These are phyloP conservation scores for Gautieria morchelliformis DNA, from an alignment of 768 basidiomycete species.

Conservation along the genomic window DNA sequence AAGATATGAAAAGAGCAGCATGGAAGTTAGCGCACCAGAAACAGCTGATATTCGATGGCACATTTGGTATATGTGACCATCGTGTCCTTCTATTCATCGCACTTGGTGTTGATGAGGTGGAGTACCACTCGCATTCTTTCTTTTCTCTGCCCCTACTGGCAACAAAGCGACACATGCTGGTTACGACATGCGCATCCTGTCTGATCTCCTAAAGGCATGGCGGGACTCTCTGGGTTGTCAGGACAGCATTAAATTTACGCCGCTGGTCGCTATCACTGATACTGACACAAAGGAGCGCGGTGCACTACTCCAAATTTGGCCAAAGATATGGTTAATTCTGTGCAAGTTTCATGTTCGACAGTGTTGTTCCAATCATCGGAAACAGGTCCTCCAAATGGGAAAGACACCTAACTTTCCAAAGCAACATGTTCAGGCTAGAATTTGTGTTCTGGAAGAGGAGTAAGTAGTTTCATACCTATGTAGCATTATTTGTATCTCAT, in stretches of 20 bases:
- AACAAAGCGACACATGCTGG: too few species aligned
- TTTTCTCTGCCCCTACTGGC: not conserved
- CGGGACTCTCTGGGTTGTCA: not conserved
- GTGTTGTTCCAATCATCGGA: too few species aligned
- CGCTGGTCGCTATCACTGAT: not conserved
- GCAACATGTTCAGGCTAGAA: too few species aligned
- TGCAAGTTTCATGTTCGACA: too few species aligned
- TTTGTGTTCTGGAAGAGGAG: too few species aligned
- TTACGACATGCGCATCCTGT: not conserved
- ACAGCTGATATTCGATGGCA: constrained; percentile 17
- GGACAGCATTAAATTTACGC: not conserved
- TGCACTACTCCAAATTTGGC: too few species aligned
- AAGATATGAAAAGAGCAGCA: constrained; percentile 12
- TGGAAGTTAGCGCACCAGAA: constrained; percentile 14
- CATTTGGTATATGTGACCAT: constrained; percentile 15
- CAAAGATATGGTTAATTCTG: too few species aligned
- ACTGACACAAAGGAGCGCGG: not conserved
- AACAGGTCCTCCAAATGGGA: too few species aligned
- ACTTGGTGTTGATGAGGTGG: not conserved
- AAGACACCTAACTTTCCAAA: too few species aligned
- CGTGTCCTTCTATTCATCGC: constrained; percentile 3
- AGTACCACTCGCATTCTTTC: not conserved
- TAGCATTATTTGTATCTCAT: too few species aligned
- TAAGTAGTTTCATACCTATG: too few species aligned
- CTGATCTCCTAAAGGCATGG: not conserved